Evolutionary conservation across 164 flowering plant species (phyloP), one percentile per base, ranked within the genome.

Genomic region (Nelumbo lutea): DNA sequence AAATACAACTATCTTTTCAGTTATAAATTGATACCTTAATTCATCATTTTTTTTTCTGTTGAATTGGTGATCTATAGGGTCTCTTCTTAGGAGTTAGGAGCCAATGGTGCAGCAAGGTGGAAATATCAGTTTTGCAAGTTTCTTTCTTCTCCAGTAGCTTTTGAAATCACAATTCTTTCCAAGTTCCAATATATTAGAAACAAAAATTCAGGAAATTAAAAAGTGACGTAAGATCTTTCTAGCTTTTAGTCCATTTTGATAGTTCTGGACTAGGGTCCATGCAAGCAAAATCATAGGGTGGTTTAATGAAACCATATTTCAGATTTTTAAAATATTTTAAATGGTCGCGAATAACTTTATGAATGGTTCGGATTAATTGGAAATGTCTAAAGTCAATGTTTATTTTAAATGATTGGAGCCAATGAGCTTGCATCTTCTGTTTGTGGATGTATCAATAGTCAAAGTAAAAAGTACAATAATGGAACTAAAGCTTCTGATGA

Each of bases 401-500:
- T 27, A 27, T 27, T 27, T 27, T 27, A 27, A 27, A 27, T 27
- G 27, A 27, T 27, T 27, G 99, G 99, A 50, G 98, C 97, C 15
- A 95, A 95, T 79, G 98, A 87, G 79, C 82, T 93, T 72, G 97
- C 98, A n/a, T 89, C 99, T 60, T 73, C 94, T 64, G 88, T 95
- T 38, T 91, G 97, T 68, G 96, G 90, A 44, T 80, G 78, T 68
- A 88, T 95, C 63, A 88, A 87, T 71, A 87, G 81, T 80, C 89
- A 86, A 68, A 82, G 93, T 71, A 89, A 86, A 81, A 91, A 86
- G 72, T 72, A 82, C 76, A 92, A 83, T 77, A 90, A 83, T 72
- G 87, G 82, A 66, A 75, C 60, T 81, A 96, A 87, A 69, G 39
- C 76, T 27, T 83, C 96, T 59, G 79, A 58, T 74, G 96, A 88